Evolutionary conservation across 2,329 filamentous ascomycete genomes (phyloP).

Genomic region (Phyllosticta ampelicida): DNA sequence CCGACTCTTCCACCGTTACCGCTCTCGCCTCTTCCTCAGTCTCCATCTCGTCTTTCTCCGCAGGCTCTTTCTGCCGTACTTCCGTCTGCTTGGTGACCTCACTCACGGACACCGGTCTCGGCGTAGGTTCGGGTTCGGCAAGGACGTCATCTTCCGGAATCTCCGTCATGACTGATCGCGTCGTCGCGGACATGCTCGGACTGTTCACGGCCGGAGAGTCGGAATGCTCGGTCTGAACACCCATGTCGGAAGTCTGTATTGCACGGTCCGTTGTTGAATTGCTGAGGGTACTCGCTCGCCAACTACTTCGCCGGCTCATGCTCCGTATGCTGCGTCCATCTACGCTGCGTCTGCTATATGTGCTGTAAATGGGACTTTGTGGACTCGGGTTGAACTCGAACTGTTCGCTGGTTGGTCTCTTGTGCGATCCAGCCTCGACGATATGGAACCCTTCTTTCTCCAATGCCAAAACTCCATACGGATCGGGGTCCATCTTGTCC

Average conservation of each 20-base stretch:
- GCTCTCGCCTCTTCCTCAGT: not conserved
- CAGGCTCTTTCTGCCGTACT: slow-evolving; percentile 9
- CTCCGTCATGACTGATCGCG: slow-evolving; percentile 22
- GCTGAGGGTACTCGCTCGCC: slow-evolving; percentile 55
- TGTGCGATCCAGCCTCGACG: slow-evolving; percentile 71
- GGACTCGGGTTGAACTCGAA: slow-evolving; percentile 75
- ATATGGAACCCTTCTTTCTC: slow-evolving; percentile 85
- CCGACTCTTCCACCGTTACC: not conserved
- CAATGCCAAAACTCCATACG: slow-evolving; percentile 82
- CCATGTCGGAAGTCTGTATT: slow-evolving; percentile 52
- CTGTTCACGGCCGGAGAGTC: slow-evolving; percentile 20
- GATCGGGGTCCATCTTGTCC: slow-evolving; percentile 72
- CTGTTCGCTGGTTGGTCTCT: slow-evolving; percentile 62
- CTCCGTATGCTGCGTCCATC: slow-evolving; percentile 51
- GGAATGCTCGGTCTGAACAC: slow-evolving; percentile 48
- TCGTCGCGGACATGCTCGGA: slow-evolving; percentile 6
- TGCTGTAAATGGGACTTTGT: slow-evolving; percentile 57
- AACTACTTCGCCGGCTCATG: slow-evolving; percentile 47
- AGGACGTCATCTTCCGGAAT: slow-evolving; percentile 25
- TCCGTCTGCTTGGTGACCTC: slow-evolving; percentile 1
- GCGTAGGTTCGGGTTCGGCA: not conserved
- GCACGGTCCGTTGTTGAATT: slow-evolving; percentile 51
- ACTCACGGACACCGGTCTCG: not conserved
- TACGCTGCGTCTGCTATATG: slow-evolving; percentile 53
- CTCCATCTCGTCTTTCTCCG: not conserved